These are phyloP conservation scores for Macrocybe sp. DNA, from an alignment of 1,284 basidiomycete species.

Conservation along the genomic window DNA sequence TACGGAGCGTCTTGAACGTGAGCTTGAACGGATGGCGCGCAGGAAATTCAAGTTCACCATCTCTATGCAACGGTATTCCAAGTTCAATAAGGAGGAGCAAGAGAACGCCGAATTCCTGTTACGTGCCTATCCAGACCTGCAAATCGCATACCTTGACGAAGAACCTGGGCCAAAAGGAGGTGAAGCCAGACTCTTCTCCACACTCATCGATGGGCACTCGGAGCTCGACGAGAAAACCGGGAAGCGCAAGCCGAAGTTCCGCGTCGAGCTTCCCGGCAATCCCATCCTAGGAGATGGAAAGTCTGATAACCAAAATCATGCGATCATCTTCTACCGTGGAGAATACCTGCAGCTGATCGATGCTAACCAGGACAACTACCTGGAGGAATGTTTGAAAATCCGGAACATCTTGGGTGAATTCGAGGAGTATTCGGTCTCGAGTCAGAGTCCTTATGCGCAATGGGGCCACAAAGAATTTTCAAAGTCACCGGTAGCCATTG, in stretches of 20 bases:
- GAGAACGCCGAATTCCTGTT: slow-evolving; percentile 99
- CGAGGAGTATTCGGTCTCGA: slow-evolving; percentile 90
- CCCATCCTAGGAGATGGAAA: slow-evolving; percentile 99
- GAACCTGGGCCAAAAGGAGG: slow-evolving; percentile 86
- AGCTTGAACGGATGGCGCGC: slow-evolving; percentile 95
- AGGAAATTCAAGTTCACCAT: slow-evolving; percentile 99
- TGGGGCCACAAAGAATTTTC: slow-evolving; percentile 91
- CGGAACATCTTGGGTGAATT: slow-evolving; percentile 97
- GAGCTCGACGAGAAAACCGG: slow-evolving; percentile 89
- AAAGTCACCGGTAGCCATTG: slow-evolving; percentile 92
- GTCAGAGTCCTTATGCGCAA: slow-evolving; percentile 92
- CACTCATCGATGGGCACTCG: slow-evolving; percentile 96
- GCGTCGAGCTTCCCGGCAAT: slow-evolving; percentile 96
- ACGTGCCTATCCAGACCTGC: slow-evolving; percentile 96
- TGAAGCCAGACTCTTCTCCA: slow-evolving; percentile 90
- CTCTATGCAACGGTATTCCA: slow-evolving; percentile 99
- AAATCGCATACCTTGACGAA: slow-evolving; percentile 98
- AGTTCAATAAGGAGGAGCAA: slow-evolving; percentile 99
- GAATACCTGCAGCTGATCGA: slow-evolving; percentile 99
- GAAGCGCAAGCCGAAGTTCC: slow-evolving; percentile 95
- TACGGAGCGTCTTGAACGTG: slow-evolving; percentile 94
- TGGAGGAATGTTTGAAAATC: slow-evolving; percentile 99
- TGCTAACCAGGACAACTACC: slow-evolving; percentile 99
- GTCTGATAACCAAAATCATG: slow-evolving; percentile 99
- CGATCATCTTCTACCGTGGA: slow-evolving; percentile 98